Evolutionary conservation across 1,284 basidiomycete genomes (phyloP).

Genomic region (Exsudoporus floridanus): DNA sequence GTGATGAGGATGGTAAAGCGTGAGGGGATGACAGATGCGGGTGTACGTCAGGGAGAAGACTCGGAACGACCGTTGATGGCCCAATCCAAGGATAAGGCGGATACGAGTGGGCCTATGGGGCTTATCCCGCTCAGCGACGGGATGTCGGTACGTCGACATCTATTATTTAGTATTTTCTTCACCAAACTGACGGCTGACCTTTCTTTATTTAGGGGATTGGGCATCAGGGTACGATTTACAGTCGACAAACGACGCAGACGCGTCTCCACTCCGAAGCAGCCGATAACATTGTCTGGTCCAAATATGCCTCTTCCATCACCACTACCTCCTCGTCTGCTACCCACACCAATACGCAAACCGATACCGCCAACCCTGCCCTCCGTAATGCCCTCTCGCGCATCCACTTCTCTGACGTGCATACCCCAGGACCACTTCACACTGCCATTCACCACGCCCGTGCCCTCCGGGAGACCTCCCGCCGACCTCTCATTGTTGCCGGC

Average conservation of each 20-base stretch:
- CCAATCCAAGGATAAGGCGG: too few species aligned
- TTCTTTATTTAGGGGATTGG: slow-evolving; percentile 41
- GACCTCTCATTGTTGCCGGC: slow-evolving; percentile 68
- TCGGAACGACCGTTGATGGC: not conserved
- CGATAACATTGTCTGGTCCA: slow-evolving; percentile 66
- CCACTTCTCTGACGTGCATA: slow-evolving; percentile 48
- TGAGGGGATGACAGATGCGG: not conserved
- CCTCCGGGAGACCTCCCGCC: slow-evolving; percentile 24
- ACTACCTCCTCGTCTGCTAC: slow-evolving; percentile 8
- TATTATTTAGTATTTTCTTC: not conserved
- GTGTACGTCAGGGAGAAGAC: slow-evolving; percentile 36
- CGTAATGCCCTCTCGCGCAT: slow-evolving; percentile 48
- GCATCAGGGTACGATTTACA: slow-evolving; percentile 69
- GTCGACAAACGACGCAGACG: slow-evolving; percentile 50
- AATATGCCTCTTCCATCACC: slow-evolving; percentile 41
- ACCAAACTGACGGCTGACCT: not conserved
- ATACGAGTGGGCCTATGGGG: too few species aligned
- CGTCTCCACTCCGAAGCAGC: slow-evolving; percentile 68
- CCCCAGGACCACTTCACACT: slow-evolving; percentile 52
- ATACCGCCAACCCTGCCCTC: slow-evolving; percentile 23
- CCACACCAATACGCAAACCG: not conserved
- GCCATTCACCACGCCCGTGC: slow-evolving; percentile 46
- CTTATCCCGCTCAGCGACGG: too few species aligned
- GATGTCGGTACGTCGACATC: slow-evolving; percentile 22
- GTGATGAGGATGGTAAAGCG: slow-evolving; percentile 40